Base-by-base conservation (phyloP, 2,329 filamentous ascomycete genomes). In the Sporothrix humicola region DNA sequence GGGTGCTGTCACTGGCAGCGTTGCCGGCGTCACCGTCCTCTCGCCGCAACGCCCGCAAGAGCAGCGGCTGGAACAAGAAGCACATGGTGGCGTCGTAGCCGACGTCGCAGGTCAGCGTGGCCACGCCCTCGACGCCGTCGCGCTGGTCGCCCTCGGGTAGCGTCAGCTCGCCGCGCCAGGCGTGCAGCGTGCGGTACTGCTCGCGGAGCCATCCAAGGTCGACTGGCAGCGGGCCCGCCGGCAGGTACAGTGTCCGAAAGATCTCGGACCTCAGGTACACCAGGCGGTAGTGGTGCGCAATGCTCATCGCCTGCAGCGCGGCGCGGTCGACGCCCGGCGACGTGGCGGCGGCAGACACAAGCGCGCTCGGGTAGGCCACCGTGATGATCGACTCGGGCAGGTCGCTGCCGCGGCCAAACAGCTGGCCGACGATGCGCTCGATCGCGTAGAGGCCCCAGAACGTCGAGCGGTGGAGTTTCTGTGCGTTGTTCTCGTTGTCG, bases 361-460 rank as follows among this genome's bases (percentile, higher is more conserved):
- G 17, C 1, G 70, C 23, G 37, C 54, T 75, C 65, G 80, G 80
- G 75, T 82, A 82, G 46, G 81, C 78, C 2, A 79, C 79, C 0
- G 80, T 81, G 72, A 82, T 82, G 61, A 81, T 81, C 0, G 80
- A 77, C 76, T 82, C 81, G 5, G 80, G 79, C n/a, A 82, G 75
- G 73, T 82, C 81, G 13, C 79, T 80, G 23, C 80, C 79, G 54
- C 81, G 79, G 26, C 81, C 81, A 73, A 82, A 80, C n/a, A 82
- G 77, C 73, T 82, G 81, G 2, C 80, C 80, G 44, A 81, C 78
- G 23, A 80, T 81, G 42, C 80, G 77, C 74, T 82, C 81, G 54
- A 82, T 78, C 59, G 80, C 79, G 71, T 82, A 82, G 1, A 82
- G 76, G 10, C 80, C 80, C 81, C 80, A 82, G 61, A 82, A 82